phyloP scores from a whole-genome alignment of 257 asterid genomes.

The Primulina huaijiensis region DNA sequence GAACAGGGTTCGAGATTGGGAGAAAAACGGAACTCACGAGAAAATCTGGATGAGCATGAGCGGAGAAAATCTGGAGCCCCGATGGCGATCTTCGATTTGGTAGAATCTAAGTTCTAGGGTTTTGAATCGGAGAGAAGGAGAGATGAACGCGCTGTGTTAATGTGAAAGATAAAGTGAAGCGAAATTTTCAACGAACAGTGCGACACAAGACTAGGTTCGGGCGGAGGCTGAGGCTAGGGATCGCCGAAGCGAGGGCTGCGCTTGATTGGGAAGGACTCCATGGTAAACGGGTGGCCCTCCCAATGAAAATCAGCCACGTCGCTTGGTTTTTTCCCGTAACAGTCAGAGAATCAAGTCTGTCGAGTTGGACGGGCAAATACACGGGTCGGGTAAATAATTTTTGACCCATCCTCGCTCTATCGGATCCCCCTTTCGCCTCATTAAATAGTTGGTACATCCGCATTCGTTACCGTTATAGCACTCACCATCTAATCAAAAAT shows the following conservation, averaged over 20 bases:
- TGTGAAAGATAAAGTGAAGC: neutral
- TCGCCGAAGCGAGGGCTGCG: neutral
- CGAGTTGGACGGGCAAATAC: too few species aligned
- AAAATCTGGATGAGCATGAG: neutral
- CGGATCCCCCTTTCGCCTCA: too few species aligned
- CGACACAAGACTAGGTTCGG: neutral
- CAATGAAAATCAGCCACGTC: neutral
- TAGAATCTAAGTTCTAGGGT: neutral
- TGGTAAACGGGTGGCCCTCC: neutral
- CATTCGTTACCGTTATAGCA: too few species aligned
- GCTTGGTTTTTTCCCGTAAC: neutral
- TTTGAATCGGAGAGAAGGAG: neutral
- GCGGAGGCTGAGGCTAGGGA: neutral
- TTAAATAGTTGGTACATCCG: too few species aligned
- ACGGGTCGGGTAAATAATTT: too few species aligned
- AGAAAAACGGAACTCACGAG: neutral
- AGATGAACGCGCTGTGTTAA: neutral
- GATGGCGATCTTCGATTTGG: neutral
- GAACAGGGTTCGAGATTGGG: neutral
- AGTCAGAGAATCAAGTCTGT: too few species aligned
- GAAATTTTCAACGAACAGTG: neutral
- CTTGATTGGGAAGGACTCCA: neutral
- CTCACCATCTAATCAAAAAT: too few species aligned
- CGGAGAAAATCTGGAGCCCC: neutral
- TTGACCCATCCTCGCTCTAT: too few species aligned